Evolutionary conservation across 305 asterid genomes (phyloP).

Genomic region (Fraxinus ornus): DNA sequence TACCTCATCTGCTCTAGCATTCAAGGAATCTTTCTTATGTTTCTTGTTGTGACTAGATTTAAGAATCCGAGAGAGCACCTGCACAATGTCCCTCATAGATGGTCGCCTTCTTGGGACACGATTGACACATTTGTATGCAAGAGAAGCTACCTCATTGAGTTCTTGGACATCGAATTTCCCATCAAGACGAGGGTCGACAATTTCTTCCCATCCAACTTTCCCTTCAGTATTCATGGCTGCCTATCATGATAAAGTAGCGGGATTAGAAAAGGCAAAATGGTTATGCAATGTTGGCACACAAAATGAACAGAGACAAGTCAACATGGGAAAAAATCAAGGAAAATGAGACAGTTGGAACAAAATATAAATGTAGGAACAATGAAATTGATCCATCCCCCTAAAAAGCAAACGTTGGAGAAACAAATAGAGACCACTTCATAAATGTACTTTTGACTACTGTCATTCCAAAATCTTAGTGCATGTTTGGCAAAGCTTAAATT

Average conservation of each 20-base stretch:
- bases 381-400: background rate
- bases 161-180: slow-evolving; percentile 66
- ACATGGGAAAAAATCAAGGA: background rate
- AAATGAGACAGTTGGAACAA: background rate
- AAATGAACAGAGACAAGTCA: background rate
- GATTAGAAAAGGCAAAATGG: background rate
- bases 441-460: background rate
- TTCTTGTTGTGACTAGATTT: slow-evolving; percentile 44
- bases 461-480: background rate
- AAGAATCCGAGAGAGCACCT: slow-evolving; percentile 66
- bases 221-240: slow-evolving; percentile 93
- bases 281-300: background rate
- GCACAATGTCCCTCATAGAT: slow-evolving; percentile 83
- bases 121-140: slow-evolving; percentile 78
- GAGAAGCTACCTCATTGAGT: slow-evolving; percentile 67
- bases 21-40: slow-evolving; percentile 36
- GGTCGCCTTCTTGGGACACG: slow-evolving; percentile 65
- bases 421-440: background rate
- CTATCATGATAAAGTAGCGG: slow-evolving; percentile 30
- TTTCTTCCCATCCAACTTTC: slow-evolving; percentile 92
- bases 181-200: slow-evolving; percentile 76
- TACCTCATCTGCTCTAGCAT: slow-evolving; percentile 54
- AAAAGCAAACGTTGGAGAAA: background rate
- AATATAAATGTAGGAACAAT: background rate
- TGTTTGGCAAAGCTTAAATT: background rate